phyloP scores from a whole-genome alignment of 768 basidiomycete genomes.

The Mycena olivaceomarginata region DNA sequence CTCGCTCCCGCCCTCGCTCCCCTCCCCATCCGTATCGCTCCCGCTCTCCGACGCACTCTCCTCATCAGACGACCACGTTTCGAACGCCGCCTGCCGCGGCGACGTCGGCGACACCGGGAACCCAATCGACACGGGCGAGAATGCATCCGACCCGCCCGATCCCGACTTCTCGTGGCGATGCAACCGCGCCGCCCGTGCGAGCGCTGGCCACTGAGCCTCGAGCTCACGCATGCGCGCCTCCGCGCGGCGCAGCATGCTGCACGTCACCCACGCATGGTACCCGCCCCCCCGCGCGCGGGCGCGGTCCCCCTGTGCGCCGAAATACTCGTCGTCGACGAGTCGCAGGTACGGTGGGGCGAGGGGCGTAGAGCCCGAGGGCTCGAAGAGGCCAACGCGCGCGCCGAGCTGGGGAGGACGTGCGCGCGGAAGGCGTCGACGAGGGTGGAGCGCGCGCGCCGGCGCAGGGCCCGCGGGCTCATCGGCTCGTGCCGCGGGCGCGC shows the following conservation, averaged over 20 bases:
- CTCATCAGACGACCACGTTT: constrained; percentile 44
- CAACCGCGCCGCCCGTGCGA: not conserved
- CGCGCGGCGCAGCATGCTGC: constrained; percentile 70
- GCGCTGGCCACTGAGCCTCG: constrained; percentile 37
- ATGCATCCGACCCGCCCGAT: constrained; percentile 2
- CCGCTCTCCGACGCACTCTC: constrained; percentile 26
- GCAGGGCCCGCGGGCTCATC: constrained; percentile 63
- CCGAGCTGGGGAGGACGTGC: constrained; percentile 74
- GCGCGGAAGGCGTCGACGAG: constrained; percentile 82
- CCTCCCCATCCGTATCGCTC: constrained; percentile 1
- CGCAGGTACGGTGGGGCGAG: not conserved
- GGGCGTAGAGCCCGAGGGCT: constrained; percentile 41
- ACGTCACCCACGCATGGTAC: constrained; percentile 74
- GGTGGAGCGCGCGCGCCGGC: constrained; percentile 78
- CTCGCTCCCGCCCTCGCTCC: not conserved
- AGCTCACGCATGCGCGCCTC: constrained; percentile 65
- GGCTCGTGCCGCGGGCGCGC: not conserved
- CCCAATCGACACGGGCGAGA: constrained; percentile 28
- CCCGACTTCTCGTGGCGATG: not conserved
- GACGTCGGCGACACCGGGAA: constrained; percentile 28
- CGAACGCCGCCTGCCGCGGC: constrained; percentile 37
- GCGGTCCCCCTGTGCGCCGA: constrained; percentile 8
- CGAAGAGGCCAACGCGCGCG: constrained; percentile 51
- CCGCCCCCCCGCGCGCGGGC: constrained; percentile 52
- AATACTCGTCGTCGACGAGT: constrained; percentile 33